Percentiles rank a stretch among this genome's conserved stretches.
phyloP scores from a whole-genome alignment of 257 asterid species.

The Knoxia roxburghii region DNA sequence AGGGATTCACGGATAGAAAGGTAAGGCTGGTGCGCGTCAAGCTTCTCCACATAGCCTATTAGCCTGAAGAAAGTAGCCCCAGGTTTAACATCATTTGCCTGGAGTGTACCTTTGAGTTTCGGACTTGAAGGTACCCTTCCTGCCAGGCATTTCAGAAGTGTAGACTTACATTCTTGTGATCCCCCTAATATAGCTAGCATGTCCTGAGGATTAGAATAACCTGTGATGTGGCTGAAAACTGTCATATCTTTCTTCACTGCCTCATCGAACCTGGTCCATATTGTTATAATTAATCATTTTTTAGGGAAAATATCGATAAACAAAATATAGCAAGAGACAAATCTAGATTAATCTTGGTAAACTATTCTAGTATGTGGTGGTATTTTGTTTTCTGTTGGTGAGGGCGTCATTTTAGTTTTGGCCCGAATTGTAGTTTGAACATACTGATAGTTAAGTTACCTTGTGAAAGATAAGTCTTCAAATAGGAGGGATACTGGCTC shows the following conservation, averaged over 20 bases:
- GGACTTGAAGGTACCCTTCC: conserved; percentile 9
- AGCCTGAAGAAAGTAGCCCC: conserved; percentile 13
- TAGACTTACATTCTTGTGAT: conserved; percentile 11
- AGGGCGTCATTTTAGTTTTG: background rate
- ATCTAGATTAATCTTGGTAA: no score
- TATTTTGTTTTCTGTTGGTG: background rate
- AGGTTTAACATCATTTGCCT: conserved; percentile 10
- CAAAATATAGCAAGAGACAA: background rate
- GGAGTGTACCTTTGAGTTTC: conserved; percentile 1
- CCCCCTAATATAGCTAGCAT: conserved; percentile 16
- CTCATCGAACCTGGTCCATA: conserved; percentile 1
- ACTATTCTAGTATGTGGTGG: no score
- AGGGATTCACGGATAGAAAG: conserved; percentile 16
- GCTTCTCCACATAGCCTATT: conserved; percentile 16
- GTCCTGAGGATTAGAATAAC: conserved; percentile 9
- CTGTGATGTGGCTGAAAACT: conserved; percentile 10
- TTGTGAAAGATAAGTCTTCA: conserved; percentile 10
- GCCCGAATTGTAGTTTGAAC: background rate
- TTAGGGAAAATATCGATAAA: background rate
- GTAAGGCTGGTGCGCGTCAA: conserved; percentile 16
- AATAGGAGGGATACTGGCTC: conserved; percentile 14
- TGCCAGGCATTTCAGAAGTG: conserved; percentile 15
- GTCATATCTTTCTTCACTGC: background rate
- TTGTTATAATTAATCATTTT: no score
- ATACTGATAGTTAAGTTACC: background rate